Conservation (phyloP, 2,329 filamentous ascomycete species). For the Dactylella cylindrospora region DNA sequence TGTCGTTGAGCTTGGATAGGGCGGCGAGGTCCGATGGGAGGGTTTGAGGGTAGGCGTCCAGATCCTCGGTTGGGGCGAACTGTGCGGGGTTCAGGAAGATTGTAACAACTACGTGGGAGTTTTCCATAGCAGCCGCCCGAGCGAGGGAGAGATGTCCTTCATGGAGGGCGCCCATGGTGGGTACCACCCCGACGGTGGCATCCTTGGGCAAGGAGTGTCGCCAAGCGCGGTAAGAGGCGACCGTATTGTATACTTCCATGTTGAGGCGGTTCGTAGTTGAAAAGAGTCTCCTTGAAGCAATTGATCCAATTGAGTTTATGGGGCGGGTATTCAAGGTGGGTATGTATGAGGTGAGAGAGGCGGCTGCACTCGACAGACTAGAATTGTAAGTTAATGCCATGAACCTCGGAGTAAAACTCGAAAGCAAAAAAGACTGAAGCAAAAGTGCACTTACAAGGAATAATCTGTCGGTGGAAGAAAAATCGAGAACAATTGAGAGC, state of each 20-base stretch:
- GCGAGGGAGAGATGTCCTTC: slow-evolving; percentile 84
- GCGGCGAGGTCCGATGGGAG: slow-evolving; percentile 75
- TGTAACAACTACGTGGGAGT: slow-evolving; percentile 82
- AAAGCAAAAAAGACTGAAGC: too few relatives aligned
- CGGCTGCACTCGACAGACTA: slow-evolving; percentile 18
- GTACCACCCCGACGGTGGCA: slow-evolving; percentile 80
- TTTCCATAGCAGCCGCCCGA: slow-evolving; percentile 77
- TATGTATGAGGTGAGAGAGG: background rate
- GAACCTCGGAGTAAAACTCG: background rate
- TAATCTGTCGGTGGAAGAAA: too few relatives aligned
- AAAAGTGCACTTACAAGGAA: too few relatives aligned
- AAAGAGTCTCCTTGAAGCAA: slow-evolving; percentile 1
- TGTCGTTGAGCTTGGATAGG: slow-evolving; percentile 68
- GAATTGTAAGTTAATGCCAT: slow-evolving; percentile 41
- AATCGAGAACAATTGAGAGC: too few relatives aligned
- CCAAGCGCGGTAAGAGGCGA: slow-evolving; percentile 69
- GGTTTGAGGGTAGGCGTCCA: slow-evolving; percentile 84
- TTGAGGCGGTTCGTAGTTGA: slow-evolving; percentile 61
- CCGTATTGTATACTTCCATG: slow-evolving; percentile 67
- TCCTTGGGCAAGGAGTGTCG: slow-evolving; percentile 66
- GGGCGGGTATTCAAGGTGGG: background rate
- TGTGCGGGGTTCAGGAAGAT: slow-evolving; percentile 97
- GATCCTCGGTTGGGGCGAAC: slow-evolving; percentile 85
- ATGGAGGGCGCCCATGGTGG: slow-evolving; percentile 98
- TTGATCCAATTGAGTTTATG: background rate